Base-by-base conservation (phyloP, 345 rosid species). In the Barbarea vulgaris region DNA sequence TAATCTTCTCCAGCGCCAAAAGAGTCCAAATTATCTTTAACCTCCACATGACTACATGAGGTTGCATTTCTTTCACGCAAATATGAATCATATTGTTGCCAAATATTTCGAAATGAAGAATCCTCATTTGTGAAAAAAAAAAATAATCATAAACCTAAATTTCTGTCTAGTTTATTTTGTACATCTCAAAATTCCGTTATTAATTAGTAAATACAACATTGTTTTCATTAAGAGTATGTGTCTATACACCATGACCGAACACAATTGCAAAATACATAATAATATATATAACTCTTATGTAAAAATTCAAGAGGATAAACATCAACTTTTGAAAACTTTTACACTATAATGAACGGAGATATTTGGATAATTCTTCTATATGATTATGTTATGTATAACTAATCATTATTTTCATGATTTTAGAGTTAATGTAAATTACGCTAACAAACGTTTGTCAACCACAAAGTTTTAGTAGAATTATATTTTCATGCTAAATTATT, bases 11-110 rank as follows among this genome's bases (percentile, higher is more conserved):
- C 10, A 24, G 14, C 50, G 25, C 58, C 69, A 60, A 48, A n/a
- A 48, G 53, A 73, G n/a, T 64, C 47, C 55, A 62, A 17, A 27
- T 24, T 25, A 37, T 72, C 22, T 31, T 59, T 47, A 48, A 71
- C 59, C 30, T 72, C 68, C 68, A 61, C 62, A 39, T 36, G 69
- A 61, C n/a, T n/a, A n/a, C n/a, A 4, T 4, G 2, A 27, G 51
- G 36, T 24, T 54, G 21, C 19, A 55, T 28, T 55, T 15, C 37
- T 28, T 55, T 55, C 21, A 51, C 55, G 28, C 55, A 51, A 4
- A 51, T 21, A 21, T 51, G 28, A 51, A 50, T 50, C 22, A 21
- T 11, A 21, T 11, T 10, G 28, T 51, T 51, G 55, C 28, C 0
- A 21, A 17, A 17, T 2, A 2, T 46, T 46, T n/a, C 51, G 4